Conservation (phyloP, 352 stramenopile genomes). For the Pythium pyrilobum region DNA sequence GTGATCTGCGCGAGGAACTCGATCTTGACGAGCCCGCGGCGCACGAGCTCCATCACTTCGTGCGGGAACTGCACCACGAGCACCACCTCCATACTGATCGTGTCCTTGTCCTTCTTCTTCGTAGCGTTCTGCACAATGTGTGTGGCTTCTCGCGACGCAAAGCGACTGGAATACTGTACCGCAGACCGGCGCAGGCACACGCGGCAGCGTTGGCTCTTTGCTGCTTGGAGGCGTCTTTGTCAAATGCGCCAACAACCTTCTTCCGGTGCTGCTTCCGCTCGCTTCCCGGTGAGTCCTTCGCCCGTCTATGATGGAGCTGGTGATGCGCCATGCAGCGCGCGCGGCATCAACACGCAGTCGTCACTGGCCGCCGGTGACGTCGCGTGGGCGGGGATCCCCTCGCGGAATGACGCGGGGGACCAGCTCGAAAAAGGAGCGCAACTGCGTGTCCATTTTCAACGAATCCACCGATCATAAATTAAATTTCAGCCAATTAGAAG, state of each 20-base stretch:
- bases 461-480: too few relatives aligned
- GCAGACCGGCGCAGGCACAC: neutral
- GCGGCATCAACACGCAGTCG: too few relatives aligned
- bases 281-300: too few relatives aligned
- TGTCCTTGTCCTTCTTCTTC: neutral
- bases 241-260: neutral
- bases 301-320: neutral
- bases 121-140: neutral
- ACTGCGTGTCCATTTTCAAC: too few relatives aligned
- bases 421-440: too few relatives aligned
- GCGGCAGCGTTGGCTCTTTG: neutral
- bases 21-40: slow-evolving; percentile 11
- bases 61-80: slow-evolving; percentile 18
- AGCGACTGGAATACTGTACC: neutral
- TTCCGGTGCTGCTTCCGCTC: too few relatives aligned
- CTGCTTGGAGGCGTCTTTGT: slow-evolving; percentile 2
- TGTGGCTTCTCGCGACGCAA: neutral
- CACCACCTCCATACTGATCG: slow-evolving; percentile 9
- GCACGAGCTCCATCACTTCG: slow-evolving; percentile 14
- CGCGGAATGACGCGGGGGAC: too few relatives aligned
- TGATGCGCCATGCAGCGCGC: neutral
- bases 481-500: too few relatives aligned
- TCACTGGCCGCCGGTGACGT: too few relatives aligned
- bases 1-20: slow-evolving; percentile 21
- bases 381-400: too few relatives aligned